Percentiles rank a stretch among this genome's conserved stretches.
Evolutionary conservation across 768 basidiomycete genomes (phyloP).

Genomic region (Phanerochaete sordida): DNA sequence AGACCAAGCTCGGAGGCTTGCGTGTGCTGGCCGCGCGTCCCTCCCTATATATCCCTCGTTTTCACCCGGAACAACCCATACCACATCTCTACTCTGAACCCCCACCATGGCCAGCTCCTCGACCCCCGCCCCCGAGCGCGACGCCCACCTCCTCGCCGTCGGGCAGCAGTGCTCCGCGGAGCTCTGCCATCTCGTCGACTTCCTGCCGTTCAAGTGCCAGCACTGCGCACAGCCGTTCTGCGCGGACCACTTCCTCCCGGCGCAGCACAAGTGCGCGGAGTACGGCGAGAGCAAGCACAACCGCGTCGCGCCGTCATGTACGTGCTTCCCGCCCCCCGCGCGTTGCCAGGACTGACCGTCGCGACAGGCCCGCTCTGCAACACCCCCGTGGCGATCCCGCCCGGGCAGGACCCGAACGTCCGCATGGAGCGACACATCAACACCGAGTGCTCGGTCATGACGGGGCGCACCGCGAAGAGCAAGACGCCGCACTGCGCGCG

Average conservation of each 20-base stretch:
- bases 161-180: conserved; percentile 70
- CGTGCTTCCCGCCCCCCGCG: conserved; percentile 23
- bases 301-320: conserved; percentile 75
- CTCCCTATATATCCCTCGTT: background rate
- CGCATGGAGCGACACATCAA: conserved; percentile 77
- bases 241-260: conserved; percentile 73
- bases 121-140: conserved; percentile 32
- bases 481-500: conserved; percentile 57
- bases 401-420: conserved; percentile 75
- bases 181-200: conserved; percentile 72
- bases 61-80: background rate
- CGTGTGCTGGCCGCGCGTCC: conserved; percentile 19
- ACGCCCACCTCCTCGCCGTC: conserved; percentile 58
- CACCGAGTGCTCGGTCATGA: conserved; percentile 64
- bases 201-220: conserved; percentile 83
- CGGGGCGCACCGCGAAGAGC: conserved; percentile 48
- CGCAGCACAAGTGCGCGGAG: conserved; percentile 61
- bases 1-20: conserved; percentile 9
- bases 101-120: conserved; percentile 25
- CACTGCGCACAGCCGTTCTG: conserved; percentile 73
- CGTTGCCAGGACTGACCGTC: background rate
- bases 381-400: conserved; percentile 69
- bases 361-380: conserved; percentile 71
- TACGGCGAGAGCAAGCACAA: conserved; percentile 72
- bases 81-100: conserved; percentile 2